Percentiles rank a stretch among this genome's conserved stretches.
Evolutionary conservation across 331 rosid genomes (phyloP).

Genomic region (Erythrophleum ivorense): DNA sequence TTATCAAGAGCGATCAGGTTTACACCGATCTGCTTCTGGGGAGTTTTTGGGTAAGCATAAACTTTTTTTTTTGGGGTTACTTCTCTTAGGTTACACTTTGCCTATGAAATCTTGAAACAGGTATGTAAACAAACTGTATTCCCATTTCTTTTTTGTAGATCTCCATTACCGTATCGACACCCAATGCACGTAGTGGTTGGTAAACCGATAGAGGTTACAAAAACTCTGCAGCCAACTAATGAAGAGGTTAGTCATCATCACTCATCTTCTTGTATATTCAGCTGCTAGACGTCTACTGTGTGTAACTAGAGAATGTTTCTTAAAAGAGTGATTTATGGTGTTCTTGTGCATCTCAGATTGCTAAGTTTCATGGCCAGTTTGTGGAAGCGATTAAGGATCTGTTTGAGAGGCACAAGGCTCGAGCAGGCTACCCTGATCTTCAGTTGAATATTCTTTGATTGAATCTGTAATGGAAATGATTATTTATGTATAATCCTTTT

Average conservation of each 20-base stretch:
- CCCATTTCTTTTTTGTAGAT: conserved; percentile 46
- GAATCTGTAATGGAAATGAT: no score
- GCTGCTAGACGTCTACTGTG: neutral
- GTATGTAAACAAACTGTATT: neutral
- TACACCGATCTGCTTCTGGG: conserved; percentile 84
- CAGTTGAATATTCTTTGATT: conserved; percentile 69
- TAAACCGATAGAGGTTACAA: conserved; percentile 71
- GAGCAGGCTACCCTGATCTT: conserved; percentile 64
- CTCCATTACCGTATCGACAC: conserved; percentile 73
- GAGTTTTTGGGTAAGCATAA: conserved; percentile 72
- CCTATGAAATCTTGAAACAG: conserved; percentile 1
- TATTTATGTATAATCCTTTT: no score
- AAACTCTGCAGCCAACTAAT: conserved; percentile 65
- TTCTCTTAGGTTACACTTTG: conserved; percentile 1
- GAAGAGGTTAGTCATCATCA: conserved; percentile 67
- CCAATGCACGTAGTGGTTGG: conserved; percentile 91
- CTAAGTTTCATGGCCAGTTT: conserved; percentile 61
- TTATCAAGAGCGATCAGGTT: conserved; percentile 77
- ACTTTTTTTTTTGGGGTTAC: no score
- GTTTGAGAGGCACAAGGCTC: conserved; percentile 73
- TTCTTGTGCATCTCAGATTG: conserved; percentile 54
- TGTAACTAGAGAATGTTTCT: neutral
- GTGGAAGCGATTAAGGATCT: conserved; percentile 70
- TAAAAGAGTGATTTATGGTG: neutral
- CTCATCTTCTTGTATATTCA: neutral